Conservation (phyloP, 2,329 filamentous ascomycete genomes). For the Penicillium sp. region DNA sequence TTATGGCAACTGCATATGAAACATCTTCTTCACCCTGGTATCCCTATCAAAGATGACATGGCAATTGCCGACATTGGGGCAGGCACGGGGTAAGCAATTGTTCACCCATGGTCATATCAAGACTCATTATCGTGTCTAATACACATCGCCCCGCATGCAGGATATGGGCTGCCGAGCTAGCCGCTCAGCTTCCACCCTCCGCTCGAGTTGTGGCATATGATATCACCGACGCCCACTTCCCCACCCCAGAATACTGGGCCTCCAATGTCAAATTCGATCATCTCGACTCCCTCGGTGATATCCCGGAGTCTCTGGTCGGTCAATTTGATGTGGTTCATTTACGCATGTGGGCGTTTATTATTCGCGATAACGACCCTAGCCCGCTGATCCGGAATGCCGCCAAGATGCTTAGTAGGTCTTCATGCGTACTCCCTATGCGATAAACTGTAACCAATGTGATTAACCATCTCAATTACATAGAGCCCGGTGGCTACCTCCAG, state of each 20-base stretch:
- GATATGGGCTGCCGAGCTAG: not conserved
- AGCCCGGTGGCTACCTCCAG: slow-evolving; percentile 1
- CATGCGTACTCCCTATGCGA: too few species aligned
- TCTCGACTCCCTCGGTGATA: not conserved
- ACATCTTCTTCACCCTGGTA: not conserved
- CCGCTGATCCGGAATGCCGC: not conserved
- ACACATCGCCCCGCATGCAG: not conserved
- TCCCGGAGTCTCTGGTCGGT: not conserved
- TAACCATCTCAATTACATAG: not conserved
- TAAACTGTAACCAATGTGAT: too few species aligned
- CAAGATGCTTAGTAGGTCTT: slow-evolving; percentile 1
- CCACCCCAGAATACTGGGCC: not conserved
- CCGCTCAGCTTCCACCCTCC: not conserved
- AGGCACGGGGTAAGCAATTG: not conserved
- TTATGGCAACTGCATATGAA: not conserved
- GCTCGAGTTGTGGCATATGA: not conserved
- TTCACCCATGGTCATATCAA: not conserved
- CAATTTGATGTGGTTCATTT: slow-evolving; percentile 5
- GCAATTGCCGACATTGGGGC: slow-evolving; percentile 3
- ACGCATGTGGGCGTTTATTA: not conserved
- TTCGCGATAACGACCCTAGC: not conserved
- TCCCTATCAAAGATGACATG: slow-evolving; percentile 1
- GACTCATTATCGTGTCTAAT: too few species aligned
- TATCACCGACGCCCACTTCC: not conserved
- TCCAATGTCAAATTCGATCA: not conserved